Conservation (phyloP, 2,329 filamentous ascomycete species). For the Claviceps arundinis region DNA sequence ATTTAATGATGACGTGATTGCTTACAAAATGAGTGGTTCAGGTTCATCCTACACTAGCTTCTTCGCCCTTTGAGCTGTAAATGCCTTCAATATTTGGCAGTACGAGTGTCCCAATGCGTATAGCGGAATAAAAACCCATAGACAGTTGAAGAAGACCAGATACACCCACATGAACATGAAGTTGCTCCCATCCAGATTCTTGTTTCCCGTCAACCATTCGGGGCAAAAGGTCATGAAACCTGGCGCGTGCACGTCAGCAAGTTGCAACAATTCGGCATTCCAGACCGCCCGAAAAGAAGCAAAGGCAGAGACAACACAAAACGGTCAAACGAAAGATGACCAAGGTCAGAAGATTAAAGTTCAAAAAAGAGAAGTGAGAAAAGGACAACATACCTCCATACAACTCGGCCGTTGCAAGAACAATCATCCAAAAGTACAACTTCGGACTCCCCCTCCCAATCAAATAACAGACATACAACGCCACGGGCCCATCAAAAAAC, state of each 20-base stretch:
- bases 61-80: no score
- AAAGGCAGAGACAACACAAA: no score
- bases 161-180: conserved; percentile 53
- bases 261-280: no score
- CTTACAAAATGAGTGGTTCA: no score
- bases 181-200: conserved; percentile 51
- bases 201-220: conserved; percentile 50
- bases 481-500: conserved; percentile 16
- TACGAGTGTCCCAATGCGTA: no score
- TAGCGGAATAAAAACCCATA: conserved; percentile 50
- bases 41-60: no score
- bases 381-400: conserved; percentile 38
- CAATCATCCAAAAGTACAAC: conserved; percentile 48
- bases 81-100: no score
- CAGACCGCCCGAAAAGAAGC: no score
- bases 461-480: conserved; percentile 14
- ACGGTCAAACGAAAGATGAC: background rate
- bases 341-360: background rate
- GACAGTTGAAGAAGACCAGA: conserved; percentile 53
- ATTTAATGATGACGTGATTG: no score
- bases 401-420: conserved; percentile 52
- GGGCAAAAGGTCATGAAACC: conserved; percentile 61
- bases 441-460: conserved; percentile 40
- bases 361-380: conserved; percentile 5
- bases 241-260: conserved; percentile 11